Base-by-base conservation (phyloP, 257 asterid genomes). In the Marsdenia floribunda region DNA sequence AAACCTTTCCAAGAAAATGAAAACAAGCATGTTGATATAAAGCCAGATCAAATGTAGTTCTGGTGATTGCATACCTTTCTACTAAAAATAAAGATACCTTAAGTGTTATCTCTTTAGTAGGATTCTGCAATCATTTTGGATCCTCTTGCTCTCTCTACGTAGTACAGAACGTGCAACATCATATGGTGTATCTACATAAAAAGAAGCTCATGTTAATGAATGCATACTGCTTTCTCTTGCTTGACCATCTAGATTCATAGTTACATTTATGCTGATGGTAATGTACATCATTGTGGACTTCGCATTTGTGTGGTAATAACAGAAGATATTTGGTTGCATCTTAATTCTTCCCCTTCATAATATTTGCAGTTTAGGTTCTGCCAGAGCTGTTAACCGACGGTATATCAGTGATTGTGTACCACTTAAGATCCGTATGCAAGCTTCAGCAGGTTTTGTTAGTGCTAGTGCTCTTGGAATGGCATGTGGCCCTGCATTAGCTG, bases 401-500 rank as follows among this genome's bases (percentile, higher is more conserved):
- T 92, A 95, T 82, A 92, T 95, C 79, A 95, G 98, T 59, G 99
- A 92, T 80, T 90, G 99, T 52, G 99, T 95, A 75, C 99, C 99
- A 37, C 92, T 90, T 68, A 95, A 85, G 80, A 85, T 83, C 80
- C 91, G 98, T 40, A 87, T 95, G 99, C 92, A 92, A 80, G 98
- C 99, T 55, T 95, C 99, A 24, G 99, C 99, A 44, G 99, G 91
- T 75, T 95, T 95, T 75, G 99, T 95, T 82, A 95, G 99, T 84
- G 99, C 98, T 50, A 92, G 98, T 80, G 99, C 99, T 76, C 89
- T 95, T 76, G 99, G 99, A 84, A 95, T 95, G 99, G 99, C 99
- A 50, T 89, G 97, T 85, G 99, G 98, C 22, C 99, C 99, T 29
- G 99, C 99, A 78, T 86, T 95, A 26, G 99, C 97, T 18, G 98